A percentile compares a stretch with the other conserved stretches of the same genome.
Evolutionary conservation across 2,329 filamentous ascomycete genomes (phyloP).

Genomic region (Thielaviopsis ethacetica): DNA sequence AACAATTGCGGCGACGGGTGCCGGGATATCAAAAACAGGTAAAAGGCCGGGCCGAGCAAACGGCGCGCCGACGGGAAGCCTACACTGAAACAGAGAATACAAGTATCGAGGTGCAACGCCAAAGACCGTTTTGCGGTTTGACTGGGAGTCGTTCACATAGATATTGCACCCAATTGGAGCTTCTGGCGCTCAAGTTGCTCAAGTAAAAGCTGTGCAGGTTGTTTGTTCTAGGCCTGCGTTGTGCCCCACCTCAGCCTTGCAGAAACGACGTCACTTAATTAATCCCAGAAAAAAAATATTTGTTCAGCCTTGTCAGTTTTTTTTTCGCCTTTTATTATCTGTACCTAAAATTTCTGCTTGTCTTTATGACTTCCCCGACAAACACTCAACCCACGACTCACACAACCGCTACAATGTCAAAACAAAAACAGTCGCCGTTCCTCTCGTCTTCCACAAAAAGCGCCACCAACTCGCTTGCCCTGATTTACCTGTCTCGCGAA

Average conservation of each 20-base stretch:
- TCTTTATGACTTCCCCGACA: neutral
- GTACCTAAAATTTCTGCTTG: neutral
- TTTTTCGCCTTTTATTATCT: neutral
- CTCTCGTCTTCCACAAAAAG: constrained; percentile 52
- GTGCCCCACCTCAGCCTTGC: constrained; percentile 11
- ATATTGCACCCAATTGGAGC: neutral
- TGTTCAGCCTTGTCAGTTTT: constrained; percentile 10
- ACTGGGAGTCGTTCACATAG: neutral
- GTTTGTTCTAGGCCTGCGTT: neutral
- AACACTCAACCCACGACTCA: neutral
- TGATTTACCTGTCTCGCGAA: constrained; percentile 80
- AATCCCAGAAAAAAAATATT: constrained; percentile 4
- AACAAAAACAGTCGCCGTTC: constrained; percentile 49
- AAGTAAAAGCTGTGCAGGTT: neutral
- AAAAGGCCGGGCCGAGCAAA: neutral
- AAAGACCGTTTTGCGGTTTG: neutral
- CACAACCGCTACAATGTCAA: constrained; percentile 1
- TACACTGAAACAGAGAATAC: neutral
- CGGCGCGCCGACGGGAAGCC: neutral
- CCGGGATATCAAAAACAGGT: neutral
- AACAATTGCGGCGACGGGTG: neutral
- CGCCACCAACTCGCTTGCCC: constrained; percentile 50
- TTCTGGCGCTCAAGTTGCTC: neutral
- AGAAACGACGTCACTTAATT: constrained; percentile 11
- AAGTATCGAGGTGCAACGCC: neutral